These are phyloP conservation scores for Cordyceps cateniannulata DNA, from an alignment of 2,329 filamentous ascomycete species.

Conservation along the genomic window DNA sequence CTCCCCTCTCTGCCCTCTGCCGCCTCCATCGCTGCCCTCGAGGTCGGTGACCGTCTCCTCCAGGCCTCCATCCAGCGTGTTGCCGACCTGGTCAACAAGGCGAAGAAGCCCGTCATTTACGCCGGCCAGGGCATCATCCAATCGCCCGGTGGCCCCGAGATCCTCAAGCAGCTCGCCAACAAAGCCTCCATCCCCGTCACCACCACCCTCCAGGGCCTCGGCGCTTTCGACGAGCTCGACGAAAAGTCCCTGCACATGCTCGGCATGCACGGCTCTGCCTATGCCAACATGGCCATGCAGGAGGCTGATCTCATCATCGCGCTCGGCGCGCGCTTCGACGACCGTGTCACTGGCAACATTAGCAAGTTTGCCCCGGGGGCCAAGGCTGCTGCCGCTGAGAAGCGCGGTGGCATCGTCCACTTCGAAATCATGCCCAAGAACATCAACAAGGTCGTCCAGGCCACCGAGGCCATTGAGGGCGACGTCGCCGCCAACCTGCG, in stretches of 20 bases:
- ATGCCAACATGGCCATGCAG: constrained; percentile 97
- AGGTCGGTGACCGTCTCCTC: constrained; percentile 66
- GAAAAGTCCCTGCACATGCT: constrained; percentile 96
- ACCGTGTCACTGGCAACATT: constrained; percentile 80
- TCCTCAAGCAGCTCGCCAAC: constrained; percentile 81
- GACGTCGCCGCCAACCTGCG: constrained; percentile 78
- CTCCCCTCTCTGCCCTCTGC: constrained; percentile 79
- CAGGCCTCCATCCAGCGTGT: constrained; percentile 68
- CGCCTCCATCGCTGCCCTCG: constrained; percentile 73
- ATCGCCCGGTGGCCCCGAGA: constrained; percentile 67
- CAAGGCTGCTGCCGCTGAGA: constrained; percentile 75
- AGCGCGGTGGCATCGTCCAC: constrained; percentile 89
- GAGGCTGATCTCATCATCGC: constrained; percentile 94
- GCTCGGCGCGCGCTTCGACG: constrained; percentile 88
- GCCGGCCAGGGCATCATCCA: constrained; percentile 86
- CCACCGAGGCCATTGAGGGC: constrained; percentile 90
- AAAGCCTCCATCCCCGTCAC: constrained; percentile 91
- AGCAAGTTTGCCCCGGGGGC: constrained; percentile 85
- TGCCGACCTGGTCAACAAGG: constrained; percentile 74
- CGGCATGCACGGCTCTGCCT: constrained; percentile 95
- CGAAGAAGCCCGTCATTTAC: constrained; percentile 93
- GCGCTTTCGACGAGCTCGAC: constrained; percentile 87
- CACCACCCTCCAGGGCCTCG: constrained; percentile 89
- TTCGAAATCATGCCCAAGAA: constrained; percentile 99
- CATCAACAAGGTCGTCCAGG: constrained; percentile 98